A percentile compares a stretch with the other conserved stretches of the same genome.
phyloP scores from a whole-genome alignment of 805 yeast species.

The Candida lessepsii region DNA sequence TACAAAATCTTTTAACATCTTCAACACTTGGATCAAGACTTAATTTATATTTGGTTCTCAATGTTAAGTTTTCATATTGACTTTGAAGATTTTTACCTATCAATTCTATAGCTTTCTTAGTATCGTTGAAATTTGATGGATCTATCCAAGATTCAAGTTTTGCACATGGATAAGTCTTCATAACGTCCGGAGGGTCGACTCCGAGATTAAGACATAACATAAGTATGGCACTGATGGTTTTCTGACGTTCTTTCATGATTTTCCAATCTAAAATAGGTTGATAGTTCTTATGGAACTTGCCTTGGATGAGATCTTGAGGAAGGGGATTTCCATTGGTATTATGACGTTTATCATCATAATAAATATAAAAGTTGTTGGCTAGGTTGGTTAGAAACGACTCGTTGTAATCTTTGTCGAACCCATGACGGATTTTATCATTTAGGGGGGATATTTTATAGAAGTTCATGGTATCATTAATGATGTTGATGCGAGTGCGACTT shows the following conservation, averaged over 20 bases:
- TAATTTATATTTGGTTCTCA: slow-evolving; percentile 87
- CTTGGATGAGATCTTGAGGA: slow-evolving; percentile 49
- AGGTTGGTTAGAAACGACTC: slow-evolving; percentile 55
- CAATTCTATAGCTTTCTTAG: slow-evolving; percentile 86
- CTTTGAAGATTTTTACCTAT: slow-evolving; percentile 85
- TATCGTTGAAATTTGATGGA: slow-evolving; percentile 76
- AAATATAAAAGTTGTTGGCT: slow-evolving; percentile 72
- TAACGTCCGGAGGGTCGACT: slow-evolving; percentile 95
- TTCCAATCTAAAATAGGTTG: slow-evolving; percentile 90
- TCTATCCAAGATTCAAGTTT: slow-evolving; percentile 91
- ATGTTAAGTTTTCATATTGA: slow-evolving; percentile 85
- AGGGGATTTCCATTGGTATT: slow-evolving; percentile 84
- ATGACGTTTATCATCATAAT: slow-evolving; percentile 90
- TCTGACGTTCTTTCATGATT: slow-evolving; percentile 81
- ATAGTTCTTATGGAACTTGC: slow-evolving; percentile 46
- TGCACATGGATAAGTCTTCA: slow-evolving; percentile 92
- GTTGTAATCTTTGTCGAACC: slow-evolving; percentile 61
- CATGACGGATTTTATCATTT: slow-evolving; percentile 60
- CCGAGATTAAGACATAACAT: slow-evolving; percentile 89
- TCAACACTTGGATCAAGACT: slow-evolving; percentile 93
- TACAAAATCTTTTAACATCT: slow-evolving; percentile 88
- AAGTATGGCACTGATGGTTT: slow-evolving; percentile 90
- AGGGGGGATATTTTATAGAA: slow-evolving; percentile 27
- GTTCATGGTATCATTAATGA: slow-evolving; percentile 1
- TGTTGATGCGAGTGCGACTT: neutral